Conservation (phyloP, 2,329 filamentous ascomycete species). For the Cladophialophora exuberans region DNA sequence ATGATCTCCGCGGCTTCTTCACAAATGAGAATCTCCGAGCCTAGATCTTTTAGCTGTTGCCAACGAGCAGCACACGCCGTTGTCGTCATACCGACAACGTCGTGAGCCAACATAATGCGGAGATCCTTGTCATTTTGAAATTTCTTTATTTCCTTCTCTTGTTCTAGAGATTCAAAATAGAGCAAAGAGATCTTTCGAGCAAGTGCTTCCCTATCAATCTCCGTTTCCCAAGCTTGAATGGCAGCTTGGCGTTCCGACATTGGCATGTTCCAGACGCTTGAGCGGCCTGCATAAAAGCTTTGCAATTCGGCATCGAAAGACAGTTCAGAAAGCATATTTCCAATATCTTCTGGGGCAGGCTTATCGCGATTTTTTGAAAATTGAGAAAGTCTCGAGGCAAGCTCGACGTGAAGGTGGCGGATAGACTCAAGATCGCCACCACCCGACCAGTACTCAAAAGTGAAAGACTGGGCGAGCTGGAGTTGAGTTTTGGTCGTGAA, state of each 20-base stretch:
- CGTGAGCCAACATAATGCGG: slow-evolving; percentile 30
- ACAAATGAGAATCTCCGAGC: slow-evolving; percentile 55
- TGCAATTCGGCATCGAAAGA: slow-evolving; percentile 15
- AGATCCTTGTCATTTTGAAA: slow-evolving; percentile 29
- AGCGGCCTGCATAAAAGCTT: slow-evolving; percentile 15
- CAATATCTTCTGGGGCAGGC: slow-evolving; percentile 8
- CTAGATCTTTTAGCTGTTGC: slow-evolving; percentile 32
- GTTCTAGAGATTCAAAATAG: slow-evolving; percentile 15
- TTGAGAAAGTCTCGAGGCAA: slow-evolving; percentile 23
- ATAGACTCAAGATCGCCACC: slow-evolving; percentile 36
- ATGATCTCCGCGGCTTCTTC: slow-evolving; percentile 72
- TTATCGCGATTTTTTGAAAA: background rate
- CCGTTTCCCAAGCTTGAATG: slow-evolving; percentile 26
- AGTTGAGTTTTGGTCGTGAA: slow-evolving; percentile 15
- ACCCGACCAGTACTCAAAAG: slow-evolving; percentile 35
- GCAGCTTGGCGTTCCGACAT: slow-evolving; percentile 23
- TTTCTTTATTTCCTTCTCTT: slow-evolving; percentile 27
- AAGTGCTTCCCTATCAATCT: slow-evolving; percentile 24
- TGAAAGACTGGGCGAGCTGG: slow-evolving; percentile 26
- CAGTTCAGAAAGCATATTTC: slow-evolving; percentile 20
- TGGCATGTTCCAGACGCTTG: slow-evolving; percentile 29
- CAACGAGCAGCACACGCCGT: slow-evolving; percentile 36
- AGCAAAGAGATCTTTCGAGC: slow-evolving; percentile 16
- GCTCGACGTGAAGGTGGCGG: slow-evolving; percentile 32
- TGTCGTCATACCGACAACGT: slow-evolving; percentile 39